Percentiles rank a stretch among this genome's conserved stretches.
Evolutionary conservation across 164 flowering plant species (phyloP).

Genomic region (Buxus sempervirens): DNA sequence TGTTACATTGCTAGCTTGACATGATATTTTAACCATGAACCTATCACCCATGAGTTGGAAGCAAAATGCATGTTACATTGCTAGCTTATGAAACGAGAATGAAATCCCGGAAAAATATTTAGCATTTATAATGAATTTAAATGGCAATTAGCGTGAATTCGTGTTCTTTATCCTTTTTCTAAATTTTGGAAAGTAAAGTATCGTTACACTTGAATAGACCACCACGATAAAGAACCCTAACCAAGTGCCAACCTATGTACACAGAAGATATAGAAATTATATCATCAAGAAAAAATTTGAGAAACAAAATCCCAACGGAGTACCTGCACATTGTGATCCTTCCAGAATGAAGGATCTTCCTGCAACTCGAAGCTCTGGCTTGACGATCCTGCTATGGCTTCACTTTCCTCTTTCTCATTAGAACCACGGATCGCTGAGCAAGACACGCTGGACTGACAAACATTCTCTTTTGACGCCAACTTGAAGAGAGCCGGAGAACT

Average conservation of each 20-base stretch:
- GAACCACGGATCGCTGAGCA: constrained; percentile 23
- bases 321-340: constrained; percentile 93
- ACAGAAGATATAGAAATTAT: not conserved
- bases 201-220: not conserved
- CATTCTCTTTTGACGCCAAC: constrained; percentile 37
- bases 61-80: too few species aligned
- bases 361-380: constrained; percentile 62
- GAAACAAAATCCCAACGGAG: not conserved
- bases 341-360: constrained; percentile 90
- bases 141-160: too few species aligned
- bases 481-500: constrained; percentile 48
- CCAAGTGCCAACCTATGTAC: not conserved
- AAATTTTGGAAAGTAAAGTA: too few species aligned
- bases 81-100: too few species aligned
- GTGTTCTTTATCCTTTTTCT: too few species aligned
- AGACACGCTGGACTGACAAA: constrained; percentile 9
- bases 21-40: too few species aligned
- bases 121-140: too few species aligned
- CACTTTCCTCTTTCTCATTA: constrained; percentile 27
- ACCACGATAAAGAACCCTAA: not conserved
- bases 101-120: too few species aligned
- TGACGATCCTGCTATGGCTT: constrained; percentile 8
- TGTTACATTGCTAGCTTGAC: too few species aligned
- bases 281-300: not conserved
- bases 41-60: too few species aligned